Percentiles rank a stretch among this genome's conserved stretches.
Evolutionary conservation across 2,329 filamentous ascomycete genomes (phyloP).

Genomic region (Thelonectria olida): DNA sequence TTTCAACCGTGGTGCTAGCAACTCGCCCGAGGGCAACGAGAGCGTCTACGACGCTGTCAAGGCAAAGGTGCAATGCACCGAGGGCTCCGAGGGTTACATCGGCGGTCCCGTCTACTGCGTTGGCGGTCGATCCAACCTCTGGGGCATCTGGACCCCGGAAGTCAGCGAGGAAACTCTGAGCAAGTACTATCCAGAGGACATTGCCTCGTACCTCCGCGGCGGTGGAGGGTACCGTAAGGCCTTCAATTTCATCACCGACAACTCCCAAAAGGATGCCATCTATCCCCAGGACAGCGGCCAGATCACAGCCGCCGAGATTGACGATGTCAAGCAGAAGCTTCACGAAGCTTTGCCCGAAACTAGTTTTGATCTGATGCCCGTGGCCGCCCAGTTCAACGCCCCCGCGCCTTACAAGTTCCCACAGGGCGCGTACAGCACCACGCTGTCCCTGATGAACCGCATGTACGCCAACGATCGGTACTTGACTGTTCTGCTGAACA

Average conservation of each 20-base stretch:
- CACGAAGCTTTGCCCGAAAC: not conserved
- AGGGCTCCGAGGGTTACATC: slow-evolving; percentile 27
- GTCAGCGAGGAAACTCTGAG: slow-evolving; percentile 16
- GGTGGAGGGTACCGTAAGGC: not conserved
- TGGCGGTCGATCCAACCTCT: slow-evolving; percentile 26
- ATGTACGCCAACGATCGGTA: slow-evolving; percentile 33
- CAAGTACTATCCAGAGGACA: not conserved
- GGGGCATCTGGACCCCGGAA: slow-evolving; percentile 29
- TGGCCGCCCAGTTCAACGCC: slow-evolving; percentile 29
- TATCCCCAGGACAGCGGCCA: slow-evolving; percentile 22
- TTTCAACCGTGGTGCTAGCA: slow-evolving; percentile 28
- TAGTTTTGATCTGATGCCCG: slow-evolving; percentile 23
- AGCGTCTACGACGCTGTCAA: slow-evolving; percentile 30
- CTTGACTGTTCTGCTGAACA: slow-evolving; percentile 23
- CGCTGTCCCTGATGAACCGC: slow-evolving; percentile 24
- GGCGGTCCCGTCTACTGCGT: slow-evolving; percentile 30
- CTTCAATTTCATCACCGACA: slow-evolving; percentile 20
- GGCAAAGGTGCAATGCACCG: slow-evolving; percentile 26
- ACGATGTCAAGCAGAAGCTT: slow-evolving; percentile 5
- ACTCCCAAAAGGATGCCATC: slow-evolving; percentile 1
- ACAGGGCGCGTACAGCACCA: slow-evolving; percentile 29
- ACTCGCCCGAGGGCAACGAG: slow-evolving; percentile 31
- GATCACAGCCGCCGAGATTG: slow-evolving; percentile 13
- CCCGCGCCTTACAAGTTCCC: slow-evolving; percentile 29
- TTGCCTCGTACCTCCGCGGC: not conserved